These are phyloP conservation scores for Pisolithus marmoratus DNA, from an alignment of 768 basidiomycete species.

Conservation along the genomic window DNA sequence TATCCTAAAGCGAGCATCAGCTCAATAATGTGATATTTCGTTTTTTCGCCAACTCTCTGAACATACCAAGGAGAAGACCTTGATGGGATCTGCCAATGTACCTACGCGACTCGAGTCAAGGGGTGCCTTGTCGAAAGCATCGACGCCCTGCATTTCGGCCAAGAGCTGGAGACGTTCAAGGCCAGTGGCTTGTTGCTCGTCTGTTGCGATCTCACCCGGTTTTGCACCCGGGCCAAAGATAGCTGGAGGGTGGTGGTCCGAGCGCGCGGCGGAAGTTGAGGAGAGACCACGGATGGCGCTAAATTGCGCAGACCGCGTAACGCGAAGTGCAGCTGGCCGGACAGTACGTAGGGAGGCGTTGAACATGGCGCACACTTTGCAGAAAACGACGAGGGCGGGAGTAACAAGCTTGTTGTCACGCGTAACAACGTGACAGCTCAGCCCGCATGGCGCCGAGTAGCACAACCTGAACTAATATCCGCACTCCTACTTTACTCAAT, in stretches of 20 bases:
- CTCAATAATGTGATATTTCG: background rate
- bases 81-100: conserved; percentile 81
- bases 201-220: conserved; percentile 71
- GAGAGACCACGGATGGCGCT: conserved; percentile 52
- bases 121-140: conserved; percentile 85
- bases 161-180: conserved; percentile 92
- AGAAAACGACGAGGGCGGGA: conserved; percentile 23
- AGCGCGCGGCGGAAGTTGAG: conserved; percentile 47
- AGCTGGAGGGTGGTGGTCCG: conserved; percentile 57
- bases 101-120: conserved; percentile 83
- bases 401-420: conserved; percentile 16
- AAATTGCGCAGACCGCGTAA: conserved; percentile 15
- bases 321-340: conserved; percentile 21
- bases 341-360: conserved; percentile 20
- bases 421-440: conserved; percentile 13
- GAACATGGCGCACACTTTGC: conserved; percentile 19
- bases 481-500: too few relatives aligned
- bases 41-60: conserved; percentile 10
- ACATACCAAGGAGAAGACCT: conserved; percentile 81
- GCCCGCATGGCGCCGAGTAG: conserved; percentile 8
- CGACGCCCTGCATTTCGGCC: conserved; percentile 81
- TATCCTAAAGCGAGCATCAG: conserved; percentile 43
- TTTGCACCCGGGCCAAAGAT: conserved; percentile 71
- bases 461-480: background rate
- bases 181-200: conserved; percentile 91